Conservation (phyloP, 108 stramenopile species). For the Poteriospumella lacustris region DNA sequence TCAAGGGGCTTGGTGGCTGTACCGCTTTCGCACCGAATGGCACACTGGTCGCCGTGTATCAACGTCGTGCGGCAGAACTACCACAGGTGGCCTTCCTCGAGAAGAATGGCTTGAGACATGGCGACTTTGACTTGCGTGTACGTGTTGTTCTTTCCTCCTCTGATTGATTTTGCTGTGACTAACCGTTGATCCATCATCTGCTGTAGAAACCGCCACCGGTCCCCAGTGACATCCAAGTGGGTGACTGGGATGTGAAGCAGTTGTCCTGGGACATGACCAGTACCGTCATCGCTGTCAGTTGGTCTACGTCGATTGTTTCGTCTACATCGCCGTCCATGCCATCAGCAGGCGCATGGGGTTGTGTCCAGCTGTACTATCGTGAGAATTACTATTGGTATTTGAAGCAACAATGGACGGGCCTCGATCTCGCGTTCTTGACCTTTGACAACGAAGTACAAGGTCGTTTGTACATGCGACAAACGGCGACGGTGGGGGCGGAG, state of each 20-base stretch:
- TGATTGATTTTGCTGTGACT: too few relatives aligned
- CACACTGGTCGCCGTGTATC: neutral
- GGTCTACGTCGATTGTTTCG: neutral
- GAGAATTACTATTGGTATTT: slow-evolving; percentile 11
- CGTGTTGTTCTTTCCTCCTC: too few relatives aligned
- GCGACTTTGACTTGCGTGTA: slow-evolving; percentile 16
- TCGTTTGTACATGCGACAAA: neutral
- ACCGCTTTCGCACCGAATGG: slow-evolving; percentile 21
- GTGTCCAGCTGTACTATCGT: slow-evolving; percentile 17
- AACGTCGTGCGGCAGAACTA: too few relatives aligned
- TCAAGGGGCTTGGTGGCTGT: neutral
- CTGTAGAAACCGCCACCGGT: too few relatives aligned
- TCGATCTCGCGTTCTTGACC: neutral
- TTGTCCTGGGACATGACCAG: neutral
- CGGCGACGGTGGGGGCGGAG: neutral
- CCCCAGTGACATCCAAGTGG: too few relatives aligned
- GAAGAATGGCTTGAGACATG: slow-evolving; percentile 22
- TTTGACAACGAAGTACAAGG: neutral
- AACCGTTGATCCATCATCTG: too few relatives aligned
- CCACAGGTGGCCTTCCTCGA: slow-evolving; percentile 20
- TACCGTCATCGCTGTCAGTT: neutral
- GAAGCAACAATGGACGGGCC: neutral
- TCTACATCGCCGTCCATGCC: too few relatives aligned
- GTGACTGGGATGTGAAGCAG: neutral
- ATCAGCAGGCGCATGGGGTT: too few relatives aligned